Percentiles rank a stretch among this genome's conserved stretches.
Conservation (phyloP, 768 basidiomycete genomes). For the Cystofilobasidium bisporidii region DNA sequence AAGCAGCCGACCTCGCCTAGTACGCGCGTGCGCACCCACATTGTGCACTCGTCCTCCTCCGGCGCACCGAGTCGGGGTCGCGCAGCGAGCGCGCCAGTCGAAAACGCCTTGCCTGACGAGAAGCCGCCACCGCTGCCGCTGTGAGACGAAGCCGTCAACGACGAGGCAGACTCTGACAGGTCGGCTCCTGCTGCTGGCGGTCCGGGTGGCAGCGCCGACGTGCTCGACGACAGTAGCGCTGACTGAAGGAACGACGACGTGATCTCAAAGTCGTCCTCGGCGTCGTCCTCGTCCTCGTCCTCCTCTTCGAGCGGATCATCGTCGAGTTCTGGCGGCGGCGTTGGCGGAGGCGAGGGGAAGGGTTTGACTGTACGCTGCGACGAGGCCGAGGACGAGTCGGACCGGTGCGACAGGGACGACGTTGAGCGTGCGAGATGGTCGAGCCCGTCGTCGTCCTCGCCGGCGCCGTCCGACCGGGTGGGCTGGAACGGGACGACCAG, state of each 20-base stretch:
- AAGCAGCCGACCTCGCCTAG: constrained; percentile 58
- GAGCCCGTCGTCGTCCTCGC: background rate
- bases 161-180: background rate
- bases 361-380: constrained; percentile 10
- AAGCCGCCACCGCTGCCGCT: no score
- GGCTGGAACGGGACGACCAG: constrained; percentile 13
- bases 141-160: background rate
- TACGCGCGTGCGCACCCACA: constrained; percentile 58
- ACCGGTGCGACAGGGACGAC: background rate
- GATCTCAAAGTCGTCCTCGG: constrained; percentile 26
- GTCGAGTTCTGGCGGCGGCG: background rate
- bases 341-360: background rate
- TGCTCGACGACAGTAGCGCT: constrained; percentile 18
- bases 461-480: background rate
- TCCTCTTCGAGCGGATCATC: background rate
- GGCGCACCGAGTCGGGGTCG: background rate
- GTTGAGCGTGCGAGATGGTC: background rate
- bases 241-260: constrained; percentile 26
- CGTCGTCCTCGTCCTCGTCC: constrained; percentile 4
- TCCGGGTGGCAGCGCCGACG: background rate
- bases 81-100: background rate
- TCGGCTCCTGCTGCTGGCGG: background rate
- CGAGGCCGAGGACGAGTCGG: constrained; percentile 16
- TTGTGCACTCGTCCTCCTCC: constrained; percentile 47
- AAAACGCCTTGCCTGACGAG: background rate